Base-by-base conservation (phyloP, 768 basidiomycete genomes). In the Royoungia palumana region DNA sequence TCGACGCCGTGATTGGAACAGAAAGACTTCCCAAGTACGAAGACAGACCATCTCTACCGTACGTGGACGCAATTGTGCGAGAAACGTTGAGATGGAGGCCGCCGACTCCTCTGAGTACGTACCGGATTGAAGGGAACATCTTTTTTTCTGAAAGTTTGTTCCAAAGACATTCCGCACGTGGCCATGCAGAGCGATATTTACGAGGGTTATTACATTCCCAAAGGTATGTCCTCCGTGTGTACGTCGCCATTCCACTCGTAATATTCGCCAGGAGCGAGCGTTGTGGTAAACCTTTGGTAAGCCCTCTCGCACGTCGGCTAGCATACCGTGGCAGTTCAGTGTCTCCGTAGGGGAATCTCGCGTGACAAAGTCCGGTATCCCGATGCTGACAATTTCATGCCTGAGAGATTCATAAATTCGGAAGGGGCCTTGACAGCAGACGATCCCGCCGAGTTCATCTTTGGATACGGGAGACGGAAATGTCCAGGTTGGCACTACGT, bases 191-290 rank as follows among this genome's bases (percentile, higher is more conserved):
- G 70, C 44, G 73, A 75, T 35, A 47, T 66, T 16, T 75, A 75
- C 53, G 57, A 67, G 22, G 70, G 72, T 14, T 77, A 75, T 48
- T 61, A 76, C 9, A 82, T 83, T 39, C 80, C 80, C 2, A 69
- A 70, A 47, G 80, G 80, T 42, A 47, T 20, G 44, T 16, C 5
- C 19, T 36, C 25, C 9, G 19, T 32, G 27, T 8, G 16, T 8
- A 21, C 21, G 14, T 25, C 35, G 14, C 2, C 28, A 28, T 28
- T 12, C 11, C 11, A 6, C 0, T 6, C 19, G 2, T 20, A 17
- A 20, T n/a, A 20, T 42, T 25, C 4, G 4, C 32, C n/a, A 56
- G 54, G 54, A 4, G 44, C 54, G 11, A 42, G 27, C 3, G 13
- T 56, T 25, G 2, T 40, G 4, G 21, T 20, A 13, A 56, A 53